phyloP scores from a whole-genome alignment of 495 filamentous ascomycete genomes.

The Daldinia concentrica region DNA sequence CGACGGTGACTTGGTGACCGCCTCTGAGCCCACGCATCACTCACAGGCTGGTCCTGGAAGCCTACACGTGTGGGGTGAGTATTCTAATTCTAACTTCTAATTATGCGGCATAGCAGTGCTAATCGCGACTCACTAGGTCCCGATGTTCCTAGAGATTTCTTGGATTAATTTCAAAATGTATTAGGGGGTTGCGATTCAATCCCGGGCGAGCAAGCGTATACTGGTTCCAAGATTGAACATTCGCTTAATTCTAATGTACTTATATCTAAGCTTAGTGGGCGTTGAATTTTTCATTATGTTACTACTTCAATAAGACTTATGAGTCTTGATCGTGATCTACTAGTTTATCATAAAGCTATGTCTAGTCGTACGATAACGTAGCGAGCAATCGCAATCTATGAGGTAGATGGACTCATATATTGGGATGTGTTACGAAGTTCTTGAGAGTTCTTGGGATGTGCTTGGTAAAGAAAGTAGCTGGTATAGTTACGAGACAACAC shows the following conservation, averaged over 20 bases:
- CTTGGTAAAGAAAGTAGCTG: not conserved
- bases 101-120: not conserved
- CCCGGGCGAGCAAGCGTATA: not conserved
- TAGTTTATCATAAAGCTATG: too few relatives aligned
- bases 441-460: not conserved
- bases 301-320: not conserved
- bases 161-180: slow-evolving; percentile 11
- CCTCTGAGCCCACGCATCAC: slow-evolving; percentile 61
- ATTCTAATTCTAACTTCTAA: not conserved
- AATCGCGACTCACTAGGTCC: slow-evolving; percentile 34
- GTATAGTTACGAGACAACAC: not conserved
- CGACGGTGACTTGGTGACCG: slow-evolving; percentile 75
- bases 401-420: not conserved
- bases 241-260: slow-evolving; percentile 15
- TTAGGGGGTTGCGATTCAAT: not conserved
- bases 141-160: slow-evolving; percentile 39
- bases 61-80: slow-evolving; percentile 62
- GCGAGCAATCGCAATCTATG: not conserved
- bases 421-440: not conserved
- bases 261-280: slow-evolving; percentile 17
- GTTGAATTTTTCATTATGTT: slow-evolving; percentile 3
- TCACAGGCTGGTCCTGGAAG: slow-evolving; percentile 55
- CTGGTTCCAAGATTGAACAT: not conserved
- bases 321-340: too few relatives aligned
- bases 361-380: not conserved